Conservation (phyloP, 1,284 basidiomycete genomes). For the Austroboletus niveus region DNA sequence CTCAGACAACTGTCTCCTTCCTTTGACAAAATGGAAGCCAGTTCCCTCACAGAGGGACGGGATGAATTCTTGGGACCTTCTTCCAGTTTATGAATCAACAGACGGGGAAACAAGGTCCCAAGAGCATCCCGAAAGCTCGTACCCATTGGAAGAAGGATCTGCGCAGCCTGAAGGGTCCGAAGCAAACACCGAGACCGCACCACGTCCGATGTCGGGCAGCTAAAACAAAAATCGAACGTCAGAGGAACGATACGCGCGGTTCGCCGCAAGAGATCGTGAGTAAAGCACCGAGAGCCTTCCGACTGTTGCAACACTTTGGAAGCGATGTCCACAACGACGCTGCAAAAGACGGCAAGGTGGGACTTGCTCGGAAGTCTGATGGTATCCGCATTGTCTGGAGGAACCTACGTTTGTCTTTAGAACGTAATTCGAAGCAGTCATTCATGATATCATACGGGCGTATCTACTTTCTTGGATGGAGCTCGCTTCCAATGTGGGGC, state of each 20-base stretch:
- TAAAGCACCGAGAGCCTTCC: slow-evolving; percentile 45
- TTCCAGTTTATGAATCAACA: slow-evolving; percentile 34
- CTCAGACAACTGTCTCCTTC: slow-evolving; percentile 28
- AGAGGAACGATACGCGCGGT: slow-evolving; percentile 39
- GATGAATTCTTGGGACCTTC: slow-evolving; percentile 26
- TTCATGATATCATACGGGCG: slow-evolving; percentile 25
- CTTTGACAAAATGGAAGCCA: slow-evolving; percentile 25
- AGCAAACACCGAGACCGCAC: slow-evolving; percentile 41
- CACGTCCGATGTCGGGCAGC: slow-evolving; percentile 35
- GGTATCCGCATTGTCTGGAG: slow-evolving; percentile 29
- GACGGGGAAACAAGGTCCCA: slow-evolving; percentile 29
- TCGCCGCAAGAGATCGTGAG: slow-evolving; percentile 44
- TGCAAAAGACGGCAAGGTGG: slow-evolving; percentile 46
- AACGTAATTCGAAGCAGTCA: slow-evolving; percentile 1
- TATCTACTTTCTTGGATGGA: slow-evolving; percentile 19
- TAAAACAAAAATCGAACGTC: slow-evolving; percentile 48
- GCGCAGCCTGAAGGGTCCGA: slow-evolving; percentile 36
- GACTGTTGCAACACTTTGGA: slow-evolving; percentile 41
- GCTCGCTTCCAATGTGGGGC: slow-evolving; percentile 20
- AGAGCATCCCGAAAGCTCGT: slow-evolving; percentile 25
- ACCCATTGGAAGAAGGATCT: slow-evolving; percentile 18
- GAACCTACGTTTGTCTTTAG: slow-evolving; percentile 24
- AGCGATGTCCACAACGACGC: slow-evolving; percentile 44
- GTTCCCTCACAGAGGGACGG: slow-evolving; percentile 11
- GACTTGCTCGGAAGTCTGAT: slow-evolving; percentile 39